Evolutionary conservation across 768 basidiomycete species (phyloP), one percentile per base, ranked within the genome.

Genomic region (Pleurotus salmoneostramineus): DNA sequence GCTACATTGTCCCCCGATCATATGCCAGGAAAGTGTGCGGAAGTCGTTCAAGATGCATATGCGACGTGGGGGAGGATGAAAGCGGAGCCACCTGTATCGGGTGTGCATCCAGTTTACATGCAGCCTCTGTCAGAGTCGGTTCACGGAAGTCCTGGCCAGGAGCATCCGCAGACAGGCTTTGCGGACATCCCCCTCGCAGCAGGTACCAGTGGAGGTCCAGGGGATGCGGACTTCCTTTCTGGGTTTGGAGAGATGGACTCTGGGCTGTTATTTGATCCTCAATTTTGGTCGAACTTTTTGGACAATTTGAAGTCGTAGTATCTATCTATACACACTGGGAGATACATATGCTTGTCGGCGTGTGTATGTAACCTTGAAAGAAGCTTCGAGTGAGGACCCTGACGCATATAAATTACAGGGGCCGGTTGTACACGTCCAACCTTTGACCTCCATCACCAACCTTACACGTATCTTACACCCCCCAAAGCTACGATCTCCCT

Each of bases 1-100:
- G 60, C 75, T 11, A 71, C 77, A 8, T 69, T 68, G 50, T 65
- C 75, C 3, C 70, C 69, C 1, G 77, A 78, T 49, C 77, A 78
- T 58, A 63, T 68, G 1, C 65, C 78, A 2, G 74, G 73, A 43
- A 76, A 42, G 14, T 54, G 52, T 6, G 52, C 52, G 8, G 52
- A 6, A 6, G 17, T 32, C 14, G 21, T 54, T 10, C 36, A 27
- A 31, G 11, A 54, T 8, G 17, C 27, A 4, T 42, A 36, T n/a
- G 52, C 36, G 4, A 43, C 37, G 11, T 54, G 52, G 52, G 52
- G 43, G 14, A 54, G 21, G 21, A 31, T 10, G 40, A 42, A 33
- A 14, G 15, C 21, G n/a, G 52, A 54, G 21, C 35, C 37, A 4
- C 52, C 7, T 7, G 3, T 8, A 40, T 2, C n/a, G 2, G 10